These are phyloP conservation scores for Coccinonectria pachysandricola DNA, from an alignment of 2,329 filamentous ascomycete genomes.

Conservation along the genomic window DNA sequence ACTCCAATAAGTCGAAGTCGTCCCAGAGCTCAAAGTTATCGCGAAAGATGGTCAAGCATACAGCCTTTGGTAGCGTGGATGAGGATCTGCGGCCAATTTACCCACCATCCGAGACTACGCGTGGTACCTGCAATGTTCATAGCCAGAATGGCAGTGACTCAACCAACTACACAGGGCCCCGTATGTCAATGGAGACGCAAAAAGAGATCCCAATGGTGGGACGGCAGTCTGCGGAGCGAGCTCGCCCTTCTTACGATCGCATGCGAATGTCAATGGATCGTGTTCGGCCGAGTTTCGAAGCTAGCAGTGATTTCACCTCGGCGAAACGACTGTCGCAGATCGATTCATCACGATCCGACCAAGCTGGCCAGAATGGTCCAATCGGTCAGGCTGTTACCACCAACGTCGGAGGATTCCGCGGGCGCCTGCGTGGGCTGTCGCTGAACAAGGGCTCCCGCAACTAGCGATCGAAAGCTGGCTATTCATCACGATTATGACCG, in stretches of 20 bases:
- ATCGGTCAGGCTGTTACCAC: slow-evolving; percentile 4
- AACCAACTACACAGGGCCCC: slow-evolving; percentile 72
- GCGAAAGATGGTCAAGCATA: slow-evolving; percentile 43
- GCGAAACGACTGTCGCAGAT: slow-evolving; percentile 75
- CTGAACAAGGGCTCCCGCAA: slow-evolving; percentile 30
- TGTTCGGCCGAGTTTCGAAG: slow-evolving; percentile 73
- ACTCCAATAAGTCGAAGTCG: slow-evolving; percentile 37
- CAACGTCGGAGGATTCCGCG: slow-evolving; percentile 24
- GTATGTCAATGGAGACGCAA: slow-evolving; percentile 46
- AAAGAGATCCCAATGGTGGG: slow-evolving; percentile 32
- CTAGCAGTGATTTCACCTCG: slow-evolving; percentile 82
- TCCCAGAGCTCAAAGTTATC: slow-evolving; percentile 41
- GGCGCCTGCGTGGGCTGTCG: slow-evolving; percentile 33
- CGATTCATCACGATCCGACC: slow-evolving; percentile 60
- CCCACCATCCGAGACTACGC: slow-evolving; percentile 76
- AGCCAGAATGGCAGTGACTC: slow-evolving; percentile 91
- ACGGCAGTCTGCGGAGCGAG: slow-evolving; percentile 53
- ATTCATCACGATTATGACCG: slow-evolving; percentile 9
- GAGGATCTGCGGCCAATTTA: slow-evolving; percentile 92
- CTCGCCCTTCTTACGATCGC: slow-evolving; percentile 78
- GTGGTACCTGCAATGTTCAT: slow-evolving; percentile 59
- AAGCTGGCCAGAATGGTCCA: neutral
- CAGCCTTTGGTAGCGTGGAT: slow-evolving; percentile 55
- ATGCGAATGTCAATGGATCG: slow-evolving; percentile 81
- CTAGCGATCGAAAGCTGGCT: slow-evolving; percentile 14